Evolutionary conservation across 2,329 filamentous ascomycete genomes (phyloP), one percentile per base, ranked within the genome.

Genomic region (Epichloe sibirici): DNA sequence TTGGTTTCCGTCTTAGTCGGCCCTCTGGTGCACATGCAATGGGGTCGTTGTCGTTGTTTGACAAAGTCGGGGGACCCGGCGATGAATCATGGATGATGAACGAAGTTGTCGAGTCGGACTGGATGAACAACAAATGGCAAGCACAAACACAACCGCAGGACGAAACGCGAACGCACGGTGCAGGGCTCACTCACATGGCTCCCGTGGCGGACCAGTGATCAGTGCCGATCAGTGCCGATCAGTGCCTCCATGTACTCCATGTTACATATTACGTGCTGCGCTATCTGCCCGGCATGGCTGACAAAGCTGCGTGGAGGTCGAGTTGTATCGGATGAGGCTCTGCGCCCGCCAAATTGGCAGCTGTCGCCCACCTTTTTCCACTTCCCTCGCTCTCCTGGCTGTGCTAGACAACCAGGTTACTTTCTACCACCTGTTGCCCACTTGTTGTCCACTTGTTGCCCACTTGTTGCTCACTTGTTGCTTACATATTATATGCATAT

Each of bases 321-420:
- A 17, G n/a, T 44, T 43, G 48, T 44, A 37, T 38, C 42, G 23
- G 6, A 17, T 51, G 49, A 31, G 49, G 49, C 49, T 51, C 49
- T 51, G 49, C 49, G 42, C 34, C 40, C 15, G 49, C 49, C 34
- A 45, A 12, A n/a, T 40, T 9, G 42, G 21, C 17, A 12, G n/a
- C n/a, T 13, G 12, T 17, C 40, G 34, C 51, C 34, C 40, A 38
- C 38, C 13, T 6, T 38, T 21, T 25, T 25, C 38, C 11, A 25
- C 51, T 44, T 9, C 15, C 9, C 34, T 21, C 17, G 17, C 17
- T 21, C 17, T 21, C 17, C 17, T 21, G 17, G 17, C 17, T 31
- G 28, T 31, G 8, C 28, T 31, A 31, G 28, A 31, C 28, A 4
- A 31, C 28, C 28, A 31, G 9, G 8, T 9, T 3, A 31, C 31